phyloP scores from a whole-genome alignment of 2,329 filamentous ascomycete genomes.

The Pseudogymnoascus sp. region DNA sequence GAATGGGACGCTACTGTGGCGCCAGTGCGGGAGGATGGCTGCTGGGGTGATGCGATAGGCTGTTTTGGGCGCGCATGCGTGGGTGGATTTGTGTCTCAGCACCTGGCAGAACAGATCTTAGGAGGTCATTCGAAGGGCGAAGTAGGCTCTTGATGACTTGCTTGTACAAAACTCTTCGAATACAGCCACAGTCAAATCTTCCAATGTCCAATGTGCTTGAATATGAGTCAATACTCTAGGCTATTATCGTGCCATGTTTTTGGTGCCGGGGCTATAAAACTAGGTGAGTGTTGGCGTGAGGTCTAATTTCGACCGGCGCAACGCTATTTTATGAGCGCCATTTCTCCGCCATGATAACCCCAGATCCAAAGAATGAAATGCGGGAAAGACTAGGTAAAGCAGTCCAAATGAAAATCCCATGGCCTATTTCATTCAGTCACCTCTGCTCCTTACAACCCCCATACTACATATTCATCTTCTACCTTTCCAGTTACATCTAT shows the following conservation, averaged over 20 bases:
- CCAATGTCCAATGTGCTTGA: neutral
- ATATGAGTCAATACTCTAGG: neutral
- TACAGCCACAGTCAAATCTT: conserved; percentile 10
- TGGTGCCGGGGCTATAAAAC: neutral
- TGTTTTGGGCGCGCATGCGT: conserved; percentile 8
- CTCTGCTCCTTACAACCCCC: neutral
- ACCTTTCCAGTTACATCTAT: neutral
- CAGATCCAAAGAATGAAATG: neutral
- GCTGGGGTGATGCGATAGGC: conserved; percentile 7
- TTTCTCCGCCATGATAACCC: neutral
- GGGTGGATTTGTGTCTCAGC: conserved; percentile 8
- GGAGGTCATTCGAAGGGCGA: conserved; percentile 5
- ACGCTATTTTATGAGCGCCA: neutral
- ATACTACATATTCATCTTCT: neutral
- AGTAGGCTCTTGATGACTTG: conserved; percentile 9
- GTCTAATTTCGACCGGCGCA: neutral
- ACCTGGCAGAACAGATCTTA: conserved; percentile 5
- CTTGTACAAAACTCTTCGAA: conserved; percentile 10
- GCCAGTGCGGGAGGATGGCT: neutral
- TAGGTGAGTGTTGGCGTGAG: neutral
- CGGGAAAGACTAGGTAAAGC: neutral
- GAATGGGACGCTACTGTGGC: neutral
- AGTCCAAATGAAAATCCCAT: neutral
- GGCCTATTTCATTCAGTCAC: neutral
- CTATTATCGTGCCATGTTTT: neutral